Evolutionary conservation across 306 rosid species (phyloP).

Genomic region (Sphenostylis stenocarpa): DNA sequence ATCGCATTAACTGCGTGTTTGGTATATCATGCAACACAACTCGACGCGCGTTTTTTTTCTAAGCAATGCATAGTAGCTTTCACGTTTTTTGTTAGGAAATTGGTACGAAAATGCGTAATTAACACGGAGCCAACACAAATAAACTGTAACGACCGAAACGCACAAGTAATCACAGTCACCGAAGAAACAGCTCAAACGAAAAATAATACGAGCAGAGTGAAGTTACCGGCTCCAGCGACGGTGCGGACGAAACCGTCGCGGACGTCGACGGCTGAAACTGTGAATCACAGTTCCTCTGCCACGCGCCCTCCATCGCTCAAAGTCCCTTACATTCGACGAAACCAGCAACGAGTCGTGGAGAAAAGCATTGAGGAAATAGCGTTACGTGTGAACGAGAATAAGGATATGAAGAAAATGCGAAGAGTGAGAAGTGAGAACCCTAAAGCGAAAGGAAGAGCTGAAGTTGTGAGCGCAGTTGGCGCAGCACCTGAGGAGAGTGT

Average conservation of each 20-base stretch:
- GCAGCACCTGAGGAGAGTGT: conserved; percentile 23
- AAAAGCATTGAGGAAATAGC: background rate
- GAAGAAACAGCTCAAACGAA: background rate
- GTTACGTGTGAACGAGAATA: background rate
- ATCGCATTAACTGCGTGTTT: background rate
- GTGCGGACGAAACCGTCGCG: conserved; percentile 1
- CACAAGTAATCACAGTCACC: background rate
- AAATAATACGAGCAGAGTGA: background rate
- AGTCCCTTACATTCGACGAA: conserved; percentile 19
- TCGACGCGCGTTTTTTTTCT: background rate
- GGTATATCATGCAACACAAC: background rate
- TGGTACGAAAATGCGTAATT: background rate
- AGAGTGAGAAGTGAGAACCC: background rate
- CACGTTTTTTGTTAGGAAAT: too few species aligned
- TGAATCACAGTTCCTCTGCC: conserved; percentile 27
- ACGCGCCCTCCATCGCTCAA: conserved; percentile 11
- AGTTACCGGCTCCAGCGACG: conserved; percentile 28
- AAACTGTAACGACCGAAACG: background rate
- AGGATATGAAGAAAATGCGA: background rate
- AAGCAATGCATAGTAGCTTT: background rate
- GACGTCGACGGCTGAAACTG: conserved; percentile 26
- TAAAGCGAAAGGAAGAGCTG: background rate
- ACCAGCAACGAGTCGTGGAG: background rate
- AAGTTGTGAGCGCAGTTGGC: background rate
- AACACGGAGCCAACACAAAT: background rate